Conservation (phyloP, 441 rosid species). For the Flueggea neowawraea region DNA sequence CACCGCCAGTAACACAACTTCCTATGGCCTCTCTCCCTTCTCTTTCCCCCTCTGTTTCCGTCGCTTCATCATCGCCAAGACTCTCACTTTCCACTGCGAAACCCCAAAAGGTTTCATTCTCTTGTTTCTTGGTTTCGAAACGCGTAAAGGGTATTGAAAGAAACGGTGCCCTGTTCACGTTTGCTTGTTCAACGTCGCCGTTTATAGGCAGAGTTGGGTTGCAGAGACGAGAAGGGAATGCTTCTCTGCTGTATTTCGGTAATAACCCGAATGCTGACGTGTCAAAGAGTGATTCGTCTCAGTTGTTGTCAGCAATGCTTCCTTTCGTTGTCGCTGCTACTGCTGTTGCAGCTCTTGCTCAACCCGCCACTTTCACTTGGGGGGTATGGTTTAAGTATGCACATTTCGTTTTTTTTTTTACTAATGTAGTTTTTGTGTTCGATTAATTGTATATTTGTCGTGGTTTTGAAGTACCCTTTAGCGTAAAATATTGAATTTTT, state of each 20-base stretch:
- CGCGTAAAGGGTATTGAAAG: conserved; percentile 4
- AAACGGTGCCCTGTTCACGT: conserved; percentile 26
- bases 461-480: not conserved
- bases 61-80: conserved; percentile 18
- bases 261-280: conserved; percentile 35
- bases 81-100: conserved; percentile 13
- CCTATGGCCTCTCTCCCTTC: conserved; percentile 21
- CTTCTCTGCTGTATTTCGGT: conserved; percentile 48
- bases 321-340: conserved; percentile 87
- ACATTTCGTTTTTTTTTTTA: too few species aligned
- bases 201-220: conserved; percentile 57
- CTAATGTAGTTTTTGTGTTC: not conserved
- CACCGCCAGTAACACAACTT: not conserved
- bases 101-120: not conserved
- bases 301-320: conserved; percentile 81
- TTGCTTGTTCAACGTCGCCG: conserved; percentile 55
- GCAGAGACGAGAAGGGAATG: conserved; percentile 50
- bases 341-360: conserved; percentile 80
- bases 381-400: conserved; percentile 7
- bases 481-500: too few species aligned
- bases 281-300: conserved; percentile 47
- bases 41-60: conserved; percentile 6
- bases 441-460: not conserved
- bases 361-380: conserved; percentile 86
- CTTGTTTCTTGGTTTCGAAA: conserved; percentile 16